These are phyloP conservation scores for Coemansia furcata DNA, from an alignment of 192 early-diverging fungal genomes.

Conservation along the genomic window DNA sequence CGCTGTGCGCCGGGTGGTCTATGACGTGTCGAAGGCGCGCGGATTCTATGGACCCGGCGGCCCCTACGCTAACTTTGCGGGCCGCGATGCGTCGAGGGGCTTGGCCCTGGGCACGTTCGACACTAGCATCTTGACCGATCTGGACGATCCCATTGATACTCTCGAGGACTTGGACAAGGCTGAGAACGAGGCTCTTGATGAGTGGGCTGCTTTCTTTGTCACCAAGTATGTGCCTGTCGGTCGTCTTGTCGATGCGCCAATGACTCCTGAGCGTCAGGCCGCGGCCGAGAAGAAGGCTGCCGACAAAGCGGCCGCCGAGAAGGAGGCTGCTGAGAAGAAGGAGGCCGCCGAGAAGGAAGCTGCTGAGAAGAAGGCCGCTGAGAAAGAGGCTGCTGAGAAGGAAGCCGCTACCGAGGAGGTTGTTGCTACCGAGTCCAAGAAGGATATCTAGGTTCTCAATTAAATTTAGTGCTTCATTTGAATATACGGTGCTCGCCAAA, in stretches of 20 bases:
- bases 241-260: constrained; percentile 55
- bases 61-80: constrained; percentile 95
- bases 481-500: too few species aligned
- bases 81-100: constrained; percentile 93
- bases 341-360: neutral
- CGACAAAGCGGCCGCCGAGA: neutral
- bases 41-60: constrained; percentile 89
- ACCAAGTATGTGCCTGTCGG: constrained; percentile 77
- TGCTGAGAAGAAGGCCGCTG: neutral
- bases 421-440: constrained; percentile 1
- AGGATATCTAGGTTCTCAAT: neutral
- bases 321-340: neutral
- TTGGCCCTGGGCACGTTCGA: constrained; percentile 88
- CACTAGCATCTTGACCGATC: constrained; percentile 62
- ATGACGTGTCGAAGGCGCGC: constrained; percentile 80
- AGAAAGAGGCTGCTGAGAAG: neutral
- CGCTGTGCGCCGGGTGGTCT: constrained; percentile 82
- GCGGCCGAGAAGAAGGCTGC: neutral
- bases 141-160: constrained; percentile 73
- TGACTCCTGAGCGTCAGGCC: neutral
- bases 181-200: constrained; percentile 70
- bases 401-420: neutral
- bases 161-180: constrained; percentile 73
- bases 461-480: too few species aligned
- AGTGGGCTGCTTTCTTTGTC: constrained; percentile 80